phyloP scores from a whole-genome alignment of 2,329 filamentous ascomycete genomes.

The Fusarium kyushuense region DNA sequence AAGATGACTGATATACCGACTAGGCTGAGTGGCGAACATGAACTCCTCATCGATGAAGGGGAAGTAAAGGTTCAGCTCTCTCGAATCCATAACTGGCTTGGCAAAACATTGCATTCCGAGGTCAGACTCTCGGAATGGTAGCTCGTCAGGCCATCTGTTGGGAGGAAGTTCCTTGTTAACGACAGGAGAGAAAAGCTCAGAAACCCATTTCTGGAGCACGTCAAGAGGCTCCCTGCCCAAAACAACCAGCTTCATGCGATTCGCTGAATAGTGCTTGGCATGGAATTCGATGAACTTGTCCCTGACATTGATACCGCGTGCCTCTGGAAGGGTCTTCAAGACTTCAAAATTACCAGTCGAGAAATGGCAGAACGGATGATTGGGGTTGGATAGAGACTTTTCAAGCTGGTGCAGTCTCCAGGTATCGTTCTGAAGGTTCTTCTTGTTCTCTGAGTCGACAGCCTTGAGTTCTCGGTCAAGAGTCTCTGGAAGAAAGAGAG shows the following conservation, averaged over 20 bases:
- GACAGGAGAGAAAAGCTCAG: conserved; percentile 83
- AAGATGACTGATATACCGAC: conserved; percentile 86
- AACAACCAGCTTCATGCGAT: conserved; percentile 91
- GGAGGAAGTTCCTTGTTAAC: conserved; percentile 82
- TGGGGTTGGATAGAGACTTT: conserved; percentile 87
- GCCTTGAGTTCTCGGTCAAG: conserved; percentile 88
- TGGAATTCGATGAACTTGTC: conserved; percentile 95
- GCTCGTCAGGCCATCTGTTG: conserved; percentile 66
- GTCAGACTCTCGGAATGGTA: conserved; percentile 62
- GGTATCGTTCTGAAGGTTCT: conserved; percentile 90
- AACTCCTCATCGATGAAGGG: conserved; percentile 87
- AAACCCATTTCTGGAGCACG: conserved; percentile 84
- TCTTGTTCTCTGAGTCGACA: conserved; percentile 97
- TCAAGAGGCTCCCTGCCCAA: conserved; percentile 85
- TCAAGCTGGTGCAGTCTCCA: conserved; percentile 91
- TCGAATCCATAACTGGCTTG: conserved; percentile 90
- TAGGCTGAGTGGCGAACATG: conserved; percentile 83
- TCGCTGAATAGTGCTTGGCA: conserved; percentile 89
- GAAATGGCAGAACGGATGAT: conserved; percentile 91
- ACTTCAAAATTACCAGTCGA: conserved; percentile 90
- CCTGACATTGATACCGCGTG: conserved; percentile 83
- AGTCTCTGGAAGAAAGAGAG: conserved; percentile 85
- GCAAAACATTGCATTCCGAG: conserved; percentile 80
- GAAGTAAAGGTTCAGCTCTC: conserved; percentile 83
- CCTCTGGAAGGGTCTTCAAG: conserved; percentile 83